Evolutionary conservation across 2,329 filamentous ascomycete species (phyloP).

Genomic region (Shiraia bambusicola): DNA sequence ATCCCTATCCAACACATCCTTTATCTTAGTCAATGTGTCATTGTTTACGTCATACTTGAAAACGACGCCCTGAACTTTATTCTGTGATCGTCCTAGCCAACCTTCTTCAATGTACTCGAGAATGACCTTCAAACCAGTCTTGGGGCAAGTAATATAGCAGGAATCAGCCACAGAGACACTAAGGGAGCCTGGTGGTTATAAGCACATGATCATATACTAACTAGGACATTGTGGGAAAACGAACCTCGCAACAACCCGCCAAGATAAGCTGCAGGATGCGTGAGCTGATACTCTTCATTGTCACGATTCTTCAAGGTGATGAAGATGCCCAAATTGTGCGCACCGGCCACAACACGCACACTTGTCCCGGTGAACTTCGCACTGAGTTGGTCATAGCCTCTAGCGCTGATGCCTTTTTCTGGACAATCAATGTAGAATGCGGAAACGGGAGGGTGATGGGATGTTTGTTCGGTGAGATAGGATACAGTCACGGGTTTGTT

Average conservation of each 20-base stretch:
- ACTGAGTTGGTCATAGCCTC: constrained; percentile 92
- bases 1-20: constrained; percentile 83
- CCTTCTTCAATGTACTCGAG: constrained; percentile 92
- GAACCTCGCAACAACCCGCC: constrained; percentile 77
- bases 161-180: constrained; percentile 88
- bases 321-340: constrained; percentile 95
- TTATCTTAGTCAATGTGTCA: constrained; percentile 75
- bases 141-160: constrained; percentile 85
- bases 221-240: neutral
- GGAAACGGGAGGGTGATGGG: constrained; percentile 94
- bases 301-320: constrained; percentile 77
- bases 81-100: constrained; percentile 88
- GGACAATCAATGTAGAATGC: constrained; percentile 93
- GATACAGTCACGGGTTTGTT: constrained; percentile 72
- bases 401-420: constrained; percentile 81
- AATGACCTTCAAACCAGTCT: constrained; percentile 88
- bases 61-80: constrained; percentile 86
- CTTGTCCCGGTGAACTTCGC: constrained; percentile 98
- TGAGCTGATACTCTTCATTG: constrained; percentile 91
- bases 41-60: constrained; percentile 89
- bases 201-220: constrained; percentile 4
- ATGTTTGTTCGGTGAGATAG: constrained; percentile 96
- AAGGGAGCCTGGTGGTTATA: constrained; percentile 59
- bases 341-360: constrained; percentile 84
- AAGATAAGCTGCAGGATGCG: constrained; percentile 89